These are phyloP conservation scores for Trichosporon ovoides DNA, from an alignment of 1,284 basidiomycete species.

Conservation along the genomic window DNA sequence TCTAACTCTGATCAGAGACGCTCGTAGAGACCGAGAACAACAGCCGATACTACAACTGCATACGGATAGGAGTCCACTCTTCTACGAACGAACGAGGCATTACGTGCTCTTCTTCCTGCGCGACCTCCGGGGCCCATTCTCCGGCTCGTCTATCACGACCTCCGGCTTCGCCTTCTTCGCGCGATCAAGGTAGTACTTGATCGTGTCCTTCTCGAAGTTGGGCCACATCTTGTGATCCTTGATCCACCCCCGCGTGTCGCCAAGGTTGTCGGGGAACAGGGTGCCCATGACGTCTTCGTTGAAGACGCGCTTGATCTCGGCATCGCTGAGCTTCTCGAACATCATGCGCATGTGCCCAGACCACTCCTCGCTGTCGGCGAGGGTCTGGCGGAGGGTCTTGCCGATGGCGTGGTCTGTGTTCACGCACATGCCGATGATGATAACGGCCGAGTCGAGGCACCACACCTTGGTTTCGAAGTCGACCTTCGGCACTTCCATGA, in stretches of 20 bases:
- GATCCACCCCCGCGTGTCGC: not conserved
- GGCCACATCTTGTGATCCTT: not conserved
- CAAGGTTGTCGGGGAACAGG: not conserved
- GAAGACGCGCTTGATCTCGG: not conserved
- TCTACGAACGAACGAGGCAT: too few species aligned
- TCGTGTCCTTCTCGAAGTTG: not conserved
- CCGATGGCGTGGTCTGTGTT: not conserved
- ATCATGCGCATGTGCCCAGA: not conserved
- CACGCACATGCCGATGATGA: not conserved
- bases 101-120: too few species aligned
- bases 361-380: not conserved
- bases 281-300: not conserved
- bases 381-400: not conserved
- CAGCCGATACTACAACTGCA: too few species aligned
- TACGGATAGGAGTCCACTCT: too few species aligned
- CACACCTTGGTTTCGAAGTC: not conserved
- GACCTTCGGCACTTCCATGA: not conserved
- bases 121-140: too few species aligned
- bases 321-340: not conserved
- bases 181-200: not conserved
- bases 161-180: too few species aligned
- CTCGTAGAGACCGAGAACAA: too few species aligned
- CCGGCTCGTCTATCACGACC: too few species aligned
- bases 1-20: too few species aligned
- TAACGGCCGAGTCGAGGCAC: not conserved